Conservation (phyloP, 2,329 filamentous ascomycete genomes). For the Alternaria incomplexa region DNA sequence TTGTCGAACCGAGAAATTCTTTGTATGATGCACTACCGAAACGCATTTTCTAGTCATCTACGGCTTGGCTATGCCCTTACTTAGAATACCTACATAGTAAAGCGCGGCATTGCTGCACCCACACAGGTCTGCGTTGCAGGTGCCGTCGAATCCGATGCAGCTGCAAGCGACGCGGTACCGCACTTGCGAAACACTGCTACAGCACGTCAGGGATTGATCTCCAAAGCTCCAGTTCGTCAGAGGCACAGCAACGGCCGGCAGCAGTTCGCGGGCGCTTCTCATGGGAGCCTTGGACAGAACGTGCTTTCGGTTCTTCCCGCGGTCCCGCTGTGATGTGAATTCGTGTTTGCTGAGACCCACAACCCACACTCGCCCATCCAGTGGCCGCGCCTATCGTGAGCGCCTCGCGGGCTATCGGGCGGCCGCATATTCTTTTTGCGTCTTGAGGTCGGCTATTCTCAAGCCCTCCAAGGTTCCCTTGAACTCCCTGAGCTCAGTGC, state of each 20-base stretch:
- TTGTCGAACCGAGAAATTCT: neutral
- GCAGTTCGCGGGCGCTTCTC: conserved; percentile 25
- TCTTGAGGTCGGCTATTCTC: conserved; percentile 8
- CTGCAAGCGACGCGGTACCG: neutral
- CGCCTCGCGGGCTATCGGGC: conserved; percentile 16
- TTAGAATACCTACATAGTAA: conserved; percentile 16
- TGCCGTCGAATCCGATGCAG: neutral
- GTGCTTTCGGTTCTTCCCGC: conserved; percentile 22
- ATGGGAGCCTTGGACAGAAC: conserved; percentile 15
- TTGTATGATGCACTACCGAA: conserved; percentile 2
- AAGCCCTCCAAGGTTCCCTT: neutral
- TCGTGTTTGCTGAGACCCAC: conserved; percentile 20
- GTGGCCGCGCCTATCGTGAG: conserved; percentile 22
- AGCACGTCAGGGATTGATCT: neutral
- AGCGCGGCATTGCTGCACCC: conserved; percentile 4
- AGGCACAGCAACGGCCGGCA: conserved; percentile 17
- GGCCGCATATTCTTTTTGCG: conserved; percentile 8
- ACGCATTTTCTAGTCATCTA: conserved; percentile 5
- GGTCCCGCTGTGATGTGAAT: conserved; percentile 3
- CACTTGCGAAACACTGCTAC: neutral
- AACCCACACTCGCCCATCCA: conserved; percentile 17
- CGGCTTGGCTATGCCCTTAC: conserved; percentile 19
- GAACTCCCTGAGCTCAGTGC: neutral
- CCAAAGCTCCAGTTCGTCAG: neutral
- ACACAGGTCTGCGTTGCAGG: conserved; percentile 9